These are phyloP conservation scores for Colletotrichum limetticola DNA, from an alignment of 2,329 filamentous ascomycete genomes.

Conservation along the genomic window DNA sequence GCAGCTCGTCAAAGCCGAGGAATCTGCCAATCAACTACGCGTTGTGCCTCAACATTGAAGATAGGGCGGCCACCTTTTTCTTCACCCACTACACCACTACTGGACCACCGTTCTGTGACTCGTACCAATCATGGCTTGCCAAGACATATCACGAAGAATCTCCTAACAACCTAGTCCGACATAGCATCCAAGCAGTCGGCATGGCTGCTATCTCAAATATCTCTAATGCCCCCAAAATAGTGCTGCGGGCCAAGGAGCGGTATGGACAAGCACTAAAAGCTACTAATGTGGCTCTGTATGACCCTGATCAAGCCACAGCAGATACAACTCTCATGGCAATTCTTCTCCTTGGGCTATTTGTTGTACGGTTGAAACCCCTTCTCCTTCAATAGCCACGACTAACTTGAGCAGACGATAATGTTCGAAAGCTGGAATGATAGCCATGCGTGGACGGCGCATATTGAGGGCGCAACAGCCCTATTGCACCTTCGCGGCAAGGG, in stretches of 20 bases:
- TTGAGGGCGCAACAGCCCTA: constrained; percentile 39
- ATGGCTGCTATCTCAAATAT: constrained; percentile 42
- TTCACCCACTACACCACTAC: constrained; percentile 39
- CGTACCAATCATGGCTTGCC: constrained; percentile 37
- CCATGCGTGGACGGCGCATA: constrained; percentile 37
- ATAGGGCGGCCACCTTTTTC: constrained; percentile 39
- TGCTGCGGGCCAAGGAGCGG: constrained; percentile 33
- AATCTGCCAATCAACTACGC: not conserved
- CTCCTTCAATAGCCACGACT: not conserved
- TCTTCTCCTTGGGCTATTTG: constrained; percentile 40
- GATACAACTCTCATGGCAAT: constrained; percentile 41
- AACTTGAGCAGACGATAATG: constrained; percentile 17
- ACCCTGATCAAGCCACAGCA: constrained; percentile 27
- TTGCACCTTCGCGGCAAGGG: constrained; percentile 39
- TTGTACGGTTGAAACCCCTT: constrained; percentile 28
- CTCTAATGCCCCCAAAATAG: constrained; percentile 35
- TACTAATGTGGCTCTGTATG: constrained; percentile 26
- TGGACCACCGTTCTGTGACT: constrained; percentile 36
- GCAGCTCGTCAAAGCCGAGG: not conserved
- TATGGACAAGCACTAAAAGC: constrained; percentile 36
- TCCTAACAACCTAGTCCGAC: constrained; percentile 22
- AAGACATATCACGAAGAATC: constrained; percentile 26
- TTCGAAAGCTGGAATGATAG: constrained; percentile 37
- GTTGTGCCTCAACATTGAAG: constrained; percentile 5
- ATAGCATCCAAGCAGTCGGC: constrained; percentile 40